Evolutionary conservation across 768 basidiomycete species (phyloP).

Genomic region (Gloeophyllum trabeum): DNA sequence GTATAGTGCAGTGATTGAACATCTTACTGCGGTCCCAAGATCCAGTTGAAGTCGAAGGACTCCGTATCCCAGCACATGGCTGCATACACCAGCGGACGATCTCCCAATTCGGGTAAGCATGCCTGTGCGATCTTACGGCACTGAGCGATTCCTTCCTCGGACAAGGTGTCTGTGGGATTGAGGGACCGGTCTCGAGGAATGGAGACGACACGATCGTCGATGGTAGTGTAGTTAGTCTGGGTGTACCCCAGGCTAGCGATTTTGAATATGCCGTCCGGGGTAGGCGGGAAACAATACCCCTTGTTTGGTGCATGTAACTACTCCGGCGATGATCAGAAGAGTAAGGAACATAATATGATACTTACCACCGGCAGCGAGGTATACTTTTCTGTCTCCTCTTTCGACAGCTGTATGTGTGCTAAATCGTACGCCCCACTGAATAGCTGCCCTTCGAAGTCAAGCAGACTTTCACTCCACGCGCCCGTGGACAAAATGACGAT

Average conservation of each 20-base stretch:
- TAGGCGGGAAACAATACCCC: constrained; percentile 1
- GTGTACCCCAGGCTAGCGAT: background rate
- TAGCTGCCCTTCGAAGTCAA: background rate
- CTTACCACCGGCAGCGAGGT: background rate
- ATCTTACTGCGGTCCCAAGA: background rate
- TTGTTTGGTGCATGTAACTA: background rate
- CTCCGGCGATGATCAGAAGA: no score
- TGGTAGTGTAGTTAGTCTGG: background rate
- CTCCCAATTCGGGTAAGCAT: background rate
- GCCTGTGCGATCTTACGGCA: background rate
- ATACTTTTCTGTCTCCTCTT: background rate
- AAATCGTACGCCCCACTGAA: background rate
- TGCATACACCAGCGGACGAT: background rate
- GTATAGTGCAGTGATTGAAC: background rate
- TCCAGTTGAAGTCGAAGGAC: background rate
- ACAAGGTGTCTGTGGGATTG: background rate
- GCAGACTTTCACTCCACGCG: background rate
- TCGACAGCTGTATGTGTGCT: background rate
- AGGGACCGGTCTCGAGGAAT: background rate
- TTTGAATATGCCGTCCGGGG: background rate
- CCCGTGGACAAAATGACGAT: background rate
- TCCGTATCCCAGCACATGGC: background rate
- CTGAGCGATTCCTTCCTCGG: background rate
- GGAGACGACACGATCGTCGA: no score
- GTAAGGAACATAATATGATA: background rate